phyloP scores from a whole-genome alignment of 2,329 filamentous ascomycete genomes.

The Xylariales sp. region DNA sequence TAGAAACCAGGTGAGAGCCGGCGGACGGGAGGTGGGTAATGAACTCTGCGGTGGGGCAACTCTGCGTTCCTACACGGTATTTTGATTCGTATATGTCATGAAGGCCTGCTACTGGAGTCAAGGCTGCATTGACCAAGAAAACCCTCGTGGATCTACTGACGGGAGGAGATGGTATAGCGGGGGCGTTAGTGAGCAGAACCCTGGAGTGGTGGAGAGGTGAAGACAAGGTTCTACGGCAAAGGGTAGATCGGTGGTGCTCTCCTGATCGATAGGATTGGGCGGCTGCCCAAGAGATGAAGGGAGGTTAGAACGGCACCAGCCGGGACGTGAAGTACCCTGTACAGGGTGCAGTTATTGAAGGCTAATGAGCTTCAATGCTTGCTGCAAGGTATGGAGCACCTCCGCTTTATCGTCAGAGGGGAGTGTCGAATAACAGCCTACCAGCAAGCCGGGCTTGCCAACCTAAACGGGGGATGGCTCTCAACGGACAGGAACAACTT shows the following conservation, averaged over 20 bases:
- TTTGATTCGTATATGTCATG: slow-evolving; percentile 4
- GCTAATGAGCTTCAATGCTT: no score
- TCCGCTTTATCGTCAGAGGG: no score
- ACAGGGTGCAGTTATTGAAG: no score
- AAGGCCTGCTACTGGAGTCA: slow-evolving; percentile 1
- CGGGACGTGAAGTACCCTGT: slow-evolving; percentile 2
- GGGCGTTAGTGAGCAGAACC: slow-evolving; percentile 12
- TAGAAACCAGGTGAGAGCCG: slow-evolving; percentile 1
- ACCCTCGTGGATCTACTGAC: slow-evolving; percentile 25
- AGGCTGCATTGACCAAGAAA: slow-evolving; percentile 6
- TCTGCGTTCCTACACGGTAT: background rate
- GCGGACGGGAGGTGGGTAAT: slow-evolving; percentile 1
- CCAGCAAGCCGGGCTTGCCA: no score
- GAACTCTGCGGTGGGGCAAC: slow-evolving; percentile 4
- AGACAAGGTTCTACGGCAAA: slow-evolving; percentile 6
- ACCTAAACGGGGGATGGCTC: no score
- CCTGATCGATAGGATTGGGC: no score
- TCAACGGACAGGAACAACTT: no score
- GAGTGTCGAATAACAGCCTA: no score
- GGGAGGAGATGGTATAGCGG: slow-evolving; percentile 24
- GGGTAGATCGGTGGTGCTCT: slow-evolving; percentile 1
- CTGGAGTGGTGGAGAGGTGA: slow-evolving; percentile 4
- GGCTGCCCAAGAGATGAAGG: slow-evolving; percentile 2
- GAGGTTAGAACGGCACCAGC: slow-evolving; percentile 2
- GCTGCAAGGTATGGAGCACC: no score